Evolutionary conservation across 2,329 filamentous ascomycete genomes (phyloP), one percentile per base, ranked within the genome.

Genomic region (Xylariaceae sp.): DNA sequence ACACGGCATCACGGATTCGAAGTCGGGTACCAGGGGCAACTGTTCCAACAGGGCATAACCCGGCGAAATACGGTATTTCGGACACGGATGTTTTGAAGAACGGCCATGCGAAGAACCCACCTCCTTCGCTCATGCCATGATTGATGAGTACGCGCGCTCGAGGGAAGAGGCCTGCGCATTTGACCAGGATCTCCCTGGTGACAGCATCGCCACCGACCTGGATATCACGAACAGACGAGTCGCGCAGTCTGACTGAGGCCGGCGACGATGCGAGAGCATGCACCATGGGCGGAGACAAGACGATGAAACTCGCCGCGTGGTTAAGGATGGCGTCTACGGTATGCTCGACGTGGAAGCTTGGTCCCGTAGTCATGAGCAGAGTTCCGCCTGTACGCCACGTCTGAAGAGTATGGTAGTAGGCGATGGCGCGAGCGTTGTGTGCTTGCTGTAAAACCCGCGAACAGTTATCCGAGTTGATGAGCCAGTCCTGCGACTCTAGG

Each of bases 141-240:
- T 56, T 56, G 31, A 56, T 42, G 43, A 42, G 50, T 5, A 56
- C 54, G 16, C 41, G 39, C 11, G 50, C 54, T 13, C n/a, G 28
- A 6, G 50, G 54, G 50, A 56, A 56, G 16, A 53, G 40, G 9
- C 42, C 47, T 5, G 54, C 50, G 28, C 50, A 53, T 40, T 53
- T 53, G 34, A 36, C 13, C 19, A 55, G 49, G 13, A 53, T 34
- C 31, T 53, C 50, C 14, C 31, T 41, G 13, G 53, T 55, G n/a
- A 55, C 53, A 16, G 53, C 45, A 34, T 55, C 53, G 36, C 53
- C 53, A 38, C 53, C 53, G 31, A 55, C 38, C 42, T 55, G 53
- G 28, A 55, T 44, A 11, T 18, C 40, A 12, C 31, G 31, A 12
- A 55, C 53, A 2, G 18, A 51, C 11, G n/a, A 7, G 22, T 16